Base-by-base conservation (phyloP, 768 basidiomycete species). In the Mycena vulgaris region DNA sequence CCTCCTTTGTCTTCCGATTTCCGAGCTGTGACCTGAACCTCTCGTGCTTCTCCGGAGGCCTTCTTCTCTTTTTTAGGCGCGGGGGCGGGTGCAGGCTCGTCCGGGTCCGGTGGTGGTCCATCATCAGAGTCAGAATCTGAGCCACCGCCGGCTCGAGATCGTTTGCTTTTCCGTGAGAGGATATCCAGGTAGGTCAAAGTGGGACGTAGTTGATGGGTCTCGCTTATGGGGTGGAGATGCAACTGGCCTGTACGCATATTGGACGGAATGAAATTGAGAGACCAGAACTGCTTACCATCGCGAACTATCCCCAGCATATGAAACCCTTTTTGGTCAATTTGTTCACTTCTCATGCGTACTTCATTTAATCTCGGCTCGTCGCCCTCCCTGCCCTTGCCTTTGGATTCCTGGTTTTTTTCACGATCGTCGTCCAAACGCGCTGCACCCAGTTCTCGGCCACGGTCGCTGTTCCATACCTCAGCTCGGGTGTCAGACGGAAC, bases 151-250 rank as follows among this genome's bases (percentile, higher is more conserved):
- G 83, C 81, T 25, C 84, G 83, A 53, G 78, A 77, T 25, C 87
- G 89, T 73, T 85, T 88, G 69, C 79, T 83, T 82, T 92, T 94
- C 40, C 89, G 89, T 27, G 90, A 89, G 63, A 92, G 78, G 67
- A 89, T 80, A 77, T 96, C 95, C 70, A 96, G 84, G 80, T 96
- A 94, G 21, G 93, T 93, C 73, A 95, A 80, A 3, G 92, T 92
- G 11, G 95, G 95, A 51, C 94, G 90, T 72, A 96, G 86, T 78
- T 96, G 95, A 76, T 95, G 92, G 0, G 89, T 92, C 81, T 94
- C 89, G 70, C 82, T 87, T 76, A 96, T 88, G 42, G 94, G 93
- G 77, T 95, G 91, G 19, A 96, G 84, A 79, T 95, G 89, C 51
- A 96, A 82, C 69, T 87, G 88, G 39, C 92, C 94, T 93, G 66